These are phyloP conservation scores for Lasiosphaeria miniovina DNA, from an alignment of 495 filamentous ascomycete genomes.

Conservation along the genomic window DNA sequence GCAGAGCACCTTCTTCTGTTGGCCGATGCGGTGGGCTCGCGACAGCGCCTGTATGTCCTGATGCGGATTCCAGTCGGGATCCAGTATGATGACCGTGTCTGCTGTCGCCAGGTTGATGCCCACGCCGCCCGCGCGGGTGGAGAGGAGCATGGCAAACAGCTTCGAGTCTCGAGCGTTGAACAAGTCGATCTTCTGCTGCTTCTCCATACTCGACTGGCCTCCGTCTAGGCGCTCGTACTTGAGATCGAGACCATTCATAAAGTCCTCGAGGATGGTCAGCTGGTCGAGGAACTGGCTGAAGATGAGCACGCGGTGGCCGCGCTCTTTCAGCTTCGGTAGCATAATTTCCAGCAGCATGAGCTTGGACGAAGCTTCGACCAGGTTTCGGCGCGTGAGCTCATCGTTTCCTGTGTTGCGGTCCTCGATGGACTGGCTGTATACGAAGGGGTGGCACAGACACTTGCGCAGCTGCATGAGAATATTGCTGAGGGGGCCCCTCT, in stretches of 20 bases:
- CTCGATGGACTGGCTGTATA: constrained; percentile 86
- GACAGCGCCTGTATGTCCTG: constrained; percentile 96
- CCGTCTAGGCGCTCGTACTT: constrained; percentile 81
- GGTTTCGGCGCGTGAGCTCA: constrained; percentile 63
- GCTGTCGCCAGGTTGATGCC: constrained; percentile 97
- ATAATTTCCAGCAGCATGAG: constrained; percentile 82
- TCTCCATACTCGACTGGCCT: constrained; percentile 71
- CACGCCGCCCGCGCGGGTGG: constrained; percentile 90
- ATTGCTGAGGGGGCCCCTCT: constrained; percentile 80
- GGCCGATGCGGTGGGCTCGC: constrained; percentile 91
- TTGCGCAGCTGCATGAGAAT: constrained; percentile 95
- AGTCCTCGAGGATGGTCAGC: constrained; percentile 88
- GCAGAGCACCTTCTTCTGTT: constrained; percentile 91
- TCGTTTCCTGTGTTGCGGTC: constrained; percentile 56
- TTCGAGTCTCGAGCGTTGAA: constrained; percentile 84
- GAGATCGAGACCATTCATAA: constrained; percentile 68
- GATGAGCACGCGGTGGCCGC: constrained; percentile 89
- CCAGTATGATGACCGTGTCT: constrained; percentile 96
- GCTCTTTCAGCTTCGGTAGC: constrained; percentile 81
- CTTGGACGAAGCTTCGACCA: constrained; percentile 90
- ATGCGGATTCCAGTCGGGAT: constrained; percentile 97
- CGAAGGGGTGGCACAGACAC: constrained; percentile 91
- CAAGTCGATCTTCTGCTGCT: constrained; percentile 88
- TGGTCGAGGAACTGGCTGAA: constrained; percentile 95
- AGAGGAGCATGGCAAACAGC: constrained; percentile 85